Evolutionary conservation across 2,329 filamentous ascomycete species (phyloP), one percentile per base, ranked within the genome.

Genomic region (Hymenoscyphus occultus): DNA sequence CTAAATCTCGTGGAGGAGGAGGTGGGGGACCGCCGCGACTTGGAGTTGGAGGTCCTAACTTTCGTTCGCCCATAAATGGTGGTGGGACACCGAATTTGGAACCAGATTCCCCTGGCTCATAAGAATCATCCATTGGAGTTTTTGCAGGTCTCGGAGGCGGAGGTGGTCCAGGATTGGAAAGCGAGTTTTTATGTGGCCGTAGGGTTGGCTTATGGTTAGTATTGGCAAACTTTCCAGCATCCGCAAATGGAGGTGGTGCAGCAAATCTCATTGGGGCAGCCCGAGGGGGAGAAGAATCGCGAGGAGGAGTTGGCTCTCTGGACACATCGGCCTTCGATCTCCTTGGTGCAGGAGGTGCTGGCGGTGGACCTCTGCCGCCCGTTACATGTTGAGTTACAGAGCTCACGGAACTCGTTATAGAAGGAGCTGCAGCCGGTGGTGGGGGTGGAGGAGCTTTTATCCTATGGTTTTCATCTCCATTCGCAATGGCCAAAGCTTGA

Each of bases 191-290:
- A 73, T 82, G 77, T 74, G 80, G 71, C 76, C 84, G 78, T 59
- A 68, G 73, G 13, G 80, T 75, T 22, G 80, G 70, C 65, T 78
- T 81, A 31, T 76, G 77, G 64, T 81, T 79, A 39, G 80, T 77
- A 67, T 88, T 83, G 3, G 90, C 92, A 74, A 87, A 95, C 77
- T 92, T 96, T 45, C 95, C 95, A 65, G 95, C 95, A 76, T 97
- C 93, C 63, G 92, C 87, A 66, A 98, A 79, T 2, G 94, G 91
- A 40, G 95, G 95, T 57, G 95, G 95, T 9, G 92, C 94, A 69
- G 88, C 85, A 80, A 96, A 98, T 71, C 83, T 84, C 9, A 86
- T 86, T 61, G 88, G 84, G 10, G 83, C 83, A 32, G 78, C 77
- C 64, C 75, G 74, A 19, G 88, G 86, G 13, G 92, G 91, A 14